Base-by-base conservation (phyloP, 306 rosid genomes). In the Rubus parviflorus region DNA sequence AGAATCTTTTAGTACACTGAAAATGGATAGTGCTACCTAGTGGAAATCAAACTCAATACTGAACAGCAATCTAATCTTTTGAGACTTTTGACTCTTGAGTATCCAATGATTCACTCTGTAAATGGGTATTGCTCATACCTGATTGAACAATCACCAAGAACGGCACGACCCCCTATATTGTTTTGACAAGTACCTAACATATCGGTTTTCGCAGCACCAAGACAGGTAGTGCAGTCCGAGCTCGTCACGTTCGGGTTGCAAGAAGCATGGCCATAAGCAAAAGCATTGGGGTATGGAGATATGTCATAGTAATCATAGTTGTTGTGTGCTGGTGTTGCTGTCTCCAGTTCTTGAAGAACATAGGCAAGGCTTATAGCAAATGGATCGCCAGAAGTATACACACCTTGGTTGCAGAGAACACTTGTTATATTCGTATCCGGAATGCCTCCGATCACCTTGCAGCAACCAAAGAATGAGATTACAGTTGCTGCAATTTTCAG, bases 51-150 rank as follows among this genome's bases (percentile, higher is more conserved):
- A 58, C 45, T 9, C 30, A 19, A 8, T 15, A 83, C 38, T 35
- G 30, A 51, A 77, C 40, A 25, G 19, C 40, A 52, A 53, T 19
- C 62, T 45, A 17, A 25, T 72, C 41, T 37, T 30, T 42, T n/a
- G 53, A 52, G 70, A 68, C 19, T n/a, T 11, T 49, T 5, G 67
- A 71, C 25, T 15, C n/a, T 45, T 35, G 19, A 37, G 23, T 48
- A 23, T 30, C 46, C 16, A 57, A 68, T 45, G 56, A 12, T 4
- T 61, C 80, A 87, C 70, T 90, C 81, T 20, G 86, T 84, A 83
- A 93, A 89, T 20, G 97, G 92, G 87, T 89, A 91, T 75, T 89
- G 95, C 82, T 93, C 95, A 20, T 91, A 89, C 90, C 95, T 85
- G 63, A 89, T 79, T 15, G 81, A 30, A 77, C 95, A 89, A 78